phyloP scores from a whole-genome alignment of 2,329 filamentous ascomycete species.

The Didymella keratinophila region DNA sequence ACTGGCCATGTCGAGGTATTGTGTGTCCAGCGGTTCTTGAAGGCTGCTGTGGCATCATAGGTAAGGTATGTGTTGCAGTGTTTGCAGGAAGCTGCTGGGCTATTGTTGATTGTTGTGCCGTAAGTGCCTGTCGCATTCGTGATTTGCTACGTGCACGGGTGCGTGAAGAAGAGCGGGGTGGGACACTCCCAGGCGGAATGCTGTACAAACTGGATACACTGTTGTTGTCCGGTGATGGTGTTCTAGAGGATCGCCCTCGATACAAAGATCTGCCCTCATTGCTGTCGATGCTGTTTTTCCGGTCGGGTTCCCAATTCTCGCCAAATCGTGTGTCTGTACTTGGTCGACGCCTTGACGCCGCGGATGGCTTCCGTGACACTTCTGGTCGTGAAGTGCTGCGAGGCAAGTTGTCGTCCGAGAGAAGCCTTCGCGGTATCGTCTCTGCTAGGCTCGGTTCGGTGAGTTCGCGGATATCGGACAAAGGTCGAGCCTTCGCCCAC shows the following conservation, averaged over 20 bases:
- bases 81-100: conserved; percentile 27
- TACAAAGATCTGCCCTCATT: conserved; percentile 39
- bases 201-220: conserved; percentile 56
- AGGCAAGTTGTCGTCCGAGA: conserved; percentile 29
- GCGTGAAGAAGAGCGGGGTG: conserved; percentile 57
- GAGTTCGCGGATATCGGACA: conserved; percentile 60
- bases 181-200: conserved; percentile 55
- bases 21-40: conserved; percentile 42
- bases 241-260: conserved; percentile 38
- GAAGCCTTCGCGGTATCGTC: conserved; percentile 39
- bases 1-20: conserved; percentile 56
- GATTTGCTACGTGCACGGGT: conserved; percentile 38
- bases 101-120: conserved; percentile 26
- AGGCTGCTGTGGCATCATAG: conserved; percentile 35
- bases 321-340: conserved; percentile 40
- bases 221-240: conserved; percentile 48
- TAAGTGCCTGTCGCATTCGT: conserved; percentile 28
- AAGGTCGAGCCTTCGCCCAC: conserved; percentile 52
- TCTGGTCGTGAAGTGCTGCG: conserved; percentile 40
- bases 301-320: conserved; percentile 41
- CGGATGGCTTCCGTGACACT: conserved; percentile 44
- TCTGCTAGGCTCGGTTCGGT: conserved; percentile 59
- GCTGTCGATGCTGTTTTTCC: conserved; percentile 40
- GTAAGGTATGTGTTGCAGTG: conserved; percentile 25
- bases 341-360: conserved; percentile 40